Percentiles rank a stretch among this genome's conserved stretches.
phyloP scores from a whole-genome alignment of 768 basidiomycete genomes.

The Pleurotus citrinopileatus region DNA sequence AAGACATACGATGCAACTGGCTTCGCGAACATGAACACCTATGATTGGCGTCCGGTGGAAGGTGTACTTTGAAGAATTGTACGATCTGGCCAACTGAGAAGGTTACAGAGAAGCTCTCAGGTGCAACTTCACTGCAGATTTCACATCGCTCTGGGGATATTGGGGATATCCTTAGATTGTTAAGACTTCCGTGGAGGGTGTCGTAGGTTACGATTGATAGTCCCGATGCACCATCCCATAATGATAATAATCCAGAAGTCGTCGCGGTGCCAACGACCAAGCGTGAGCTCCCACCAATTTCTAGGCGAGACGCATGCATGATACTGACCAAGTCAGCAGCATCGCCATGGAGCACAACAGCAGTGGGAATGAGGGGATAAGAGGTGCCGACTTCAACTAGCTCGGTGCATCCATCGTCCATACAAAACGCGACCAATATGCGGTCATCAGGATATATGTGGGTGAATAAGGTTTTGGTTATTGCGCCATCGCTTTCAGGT shows the following conservation, averaged over 20 bases:
- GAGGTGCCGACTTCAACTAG: constrained; percentile 49
- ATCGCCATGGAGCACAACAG: constrained; percentile 56
- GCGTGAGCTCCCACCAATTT: constrained; percentile 46
- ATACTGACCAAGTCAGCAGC: constrained; percentile 49
- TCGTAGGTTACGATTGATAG: constrained; percentile 64
- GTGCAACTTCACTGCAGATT: constrained; percentile 65
- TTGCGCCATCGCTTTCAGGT: constrained; percentile 25
- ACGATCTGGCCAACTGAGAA: constrained; percentile 66
- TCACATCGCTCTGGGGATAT: constrained; percentile 56
- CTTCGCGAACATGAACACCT: constrained; percentile 66
- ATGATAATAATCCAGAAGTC: constrained; percentile 62
- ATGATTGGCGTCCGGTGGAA: constrained; percentile 49
- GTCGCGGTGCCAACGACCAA: constrained; percentile 62
- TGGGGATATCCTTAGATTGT: constrained; percentile 57
- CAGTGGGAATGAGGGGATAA: constrained; percentile 37
- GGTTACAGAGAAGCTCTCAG: constrained; percentile 63
- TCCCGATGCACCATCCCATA: constrained; percentile 72
- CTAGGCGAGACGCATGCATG: constrained; percentile 50
- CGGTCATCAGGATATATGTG: constrained; percentile 44
- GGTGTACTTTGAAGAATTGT: constrained; percentile 60
- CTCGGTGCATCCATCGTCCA: constrained; percentile 68
- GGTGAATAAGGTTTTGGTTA: constrained; percentile 48
- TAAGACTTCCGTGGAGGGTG: constrained; percentile 55
- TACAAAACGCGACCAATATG: constrained; percentile 53
- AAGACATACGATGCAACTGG: constrained; percentile 40